Base-by-base conservation (phyloP, 768 basidiomycete species). In the Suillus subluteus region DNA sequence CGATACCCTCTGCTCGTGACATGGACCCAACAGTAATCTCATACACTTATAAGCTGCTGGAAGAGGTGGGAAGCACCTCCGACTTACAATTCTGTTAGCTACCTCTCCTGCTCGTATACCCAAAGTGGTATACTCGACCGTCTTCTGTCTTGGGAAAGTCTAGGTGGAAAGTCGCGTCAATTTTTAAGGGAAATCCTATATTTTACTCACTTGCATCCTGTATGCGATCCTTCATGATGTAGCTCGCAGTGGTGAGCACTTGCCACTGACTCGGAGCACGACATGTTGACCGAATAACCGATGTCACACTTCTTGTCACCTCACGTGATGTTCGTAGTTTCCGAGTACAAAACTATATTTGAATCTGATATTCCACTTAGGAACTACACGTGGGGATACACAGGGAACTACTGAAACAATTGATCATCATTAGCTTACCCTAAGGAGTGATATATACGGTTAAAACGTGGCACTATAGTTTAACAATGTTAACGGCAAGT, bases 121-220 rank as follows among this genome's bases (percentile, higher is more conserved):
- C 35, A 94, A n/a, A 85, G 77, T 94, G 92, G 77, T 94, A 94
- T 56, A 92, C 91, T 63, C 90, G 88, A 61, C 83, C 84, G 74
- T 91, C 90, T 58, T 82, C 82, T 46, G 91, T 91, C 66, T 87
- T 85, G 66, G 92, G 92, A 73, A 94, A 92, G 79, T 94, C 92
- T 94, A 69, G 41, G 67, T 61, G 65, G 61, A 69, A 38, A 26
- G 44, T 15, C 44, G 62, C 23, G 54, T 35, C 21, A 35, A 58
- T 56, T 64, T 44, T 56, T 1, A 21, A 21, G 2, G 18, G 35
- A 37, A 40, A 26, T n/a, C 21, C 6, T 6, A 38, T 6, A 5
- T 15, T 40, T 23, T 63, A 83, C 88, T 73, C 76, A 91, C 91
- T 92, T 15, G 91, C 89, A 76, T 91, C 87, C 69, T 81, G 83